Evolutionary conservation across 768 basidiomycete genomes (phyloP).

Genomic region (Megacollybia marginata): DNA sequence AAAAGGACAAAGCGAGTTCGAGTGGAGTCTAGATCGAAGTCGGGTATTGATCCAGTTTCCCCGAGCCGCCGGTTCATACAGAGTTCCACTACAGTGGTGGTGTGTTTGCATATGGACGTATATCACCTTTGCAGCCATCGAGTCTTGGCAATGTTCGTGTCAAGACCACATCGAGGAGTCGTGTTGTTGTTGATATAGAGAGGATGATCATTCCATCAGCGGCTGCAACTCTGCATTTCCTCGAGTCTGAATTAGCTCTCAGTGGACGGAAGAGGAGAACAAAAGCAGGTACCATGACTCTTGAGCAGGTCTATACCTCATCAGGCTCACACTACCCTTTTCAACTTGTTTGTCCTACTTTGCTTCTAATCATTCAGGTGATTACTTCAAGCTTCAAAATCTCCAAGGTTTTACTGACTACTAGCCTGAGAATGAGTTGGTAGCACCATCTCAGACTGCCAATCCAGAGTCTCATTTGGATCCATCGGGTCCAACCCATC

Average conservation of each 20-base stretch:
- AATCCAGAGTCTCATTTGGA: too few species aligned
- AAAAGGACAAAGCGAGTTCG: too few species aligned
- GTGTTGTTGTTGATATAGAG: not conserved
- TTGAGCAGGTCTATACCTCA: not conserved
- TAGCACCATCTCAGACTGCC: too few species aligned
- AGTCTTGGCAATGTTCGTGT: not conserved
- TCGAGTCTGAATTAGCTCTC: not conserved
- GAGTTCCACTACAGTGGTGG: too few species aligned
- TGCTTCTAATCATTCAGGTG: not conserved
- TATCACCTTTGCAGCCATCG: not conserved
- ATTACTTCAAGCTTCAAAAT: not conserved
- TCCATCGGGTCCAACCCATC: too few species aligned
- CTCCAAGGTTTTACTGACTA: not conserved
- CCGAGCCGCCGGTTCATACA: too few species aligned
- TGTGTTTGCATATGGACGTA: not conserved
- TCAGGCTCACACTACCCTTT: not conserved
- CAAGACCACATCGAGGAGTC: not conserved
- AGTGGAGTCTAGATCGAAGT: too few species aligned
- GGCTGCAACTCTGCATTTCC: not conserved
- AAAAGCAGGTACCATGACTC: not conserved
- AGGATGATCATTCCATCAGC: not conserved
- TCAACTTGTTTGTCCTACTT: not conserved
- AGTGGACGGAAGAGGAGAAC: not conserved
- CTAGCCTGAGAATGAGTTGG: too few species aligned
- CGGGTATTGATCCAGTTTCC: too few species aligned